phyloP scores from a whole-genome alignment of 2,329 filamentous ascomycete species.

The Phyllosticta citribraziliensis region DNA sequence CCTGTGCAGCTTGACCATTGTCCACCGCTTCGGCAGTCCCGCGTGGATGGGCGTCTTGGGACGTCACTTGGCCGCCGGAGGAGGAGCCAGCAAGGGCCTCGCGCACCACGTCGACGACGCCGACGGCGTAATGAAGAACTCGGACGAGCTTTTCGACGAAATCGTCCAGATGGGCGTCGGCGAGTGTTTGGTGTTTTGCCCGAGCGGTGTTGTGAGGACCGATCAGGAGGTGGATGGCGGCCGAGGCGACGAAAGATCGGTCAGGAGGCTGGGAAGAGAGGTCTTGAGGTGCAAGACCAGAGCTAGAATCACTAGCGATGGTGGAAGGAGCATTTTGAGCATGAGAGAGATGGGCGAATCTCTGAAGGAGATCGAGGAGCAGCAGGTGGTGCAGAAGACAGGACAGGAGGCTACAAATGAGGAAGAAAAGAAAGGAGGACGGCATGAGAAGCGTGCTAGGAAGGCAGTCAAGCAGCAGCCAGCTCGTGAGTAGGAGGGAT shows the following conservation, averaged over 20 bases:
- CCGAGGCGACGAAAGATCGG: background rate
- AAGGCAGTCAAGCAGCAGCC: too few species aligned
- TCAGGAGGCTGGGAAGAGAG: conserved; percentile 4
- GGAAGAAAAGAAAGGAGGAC: background rate
- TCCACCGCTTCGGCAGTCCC: conserved; percentile 62
- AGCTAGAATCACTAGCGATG: conserved; percentile 5
- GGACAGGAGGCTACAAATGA: background rate
- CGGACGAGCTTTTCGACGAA: conserved; percentile 29
- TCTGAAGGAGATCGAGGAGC: background rate
- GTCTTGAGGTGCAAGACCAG: conserved; percentile 9
- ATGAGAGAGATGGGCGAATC: background rate
- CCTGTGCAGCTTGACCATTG: conserved; percentile 59
- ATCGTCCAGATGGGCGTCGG: conserved; percentile 34
- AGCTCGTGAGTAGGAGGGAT: too few species aligned
- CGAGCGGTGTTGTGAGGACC: background rate
- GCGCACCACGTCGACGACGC: conserved; percentile 10
- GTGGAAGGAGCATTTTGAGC: conserved; percentile 8
- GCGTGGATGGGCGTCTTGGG: conserved; percentile 47
- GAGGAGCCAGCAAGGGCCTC: conserved; percentile 20
- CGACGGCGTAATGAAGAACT: conserved; percentile 14
- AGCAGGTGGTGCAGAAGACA: background rate
- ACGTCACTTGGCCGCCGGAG: conserved; percentile 34
- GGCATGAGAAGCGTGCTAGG: too few species aligned
- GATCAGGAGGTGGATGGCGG: background rate
- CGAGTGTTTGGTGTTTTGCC: conserved; percentile 6